Evolutionary conservation across 2,329 filamentous ascomycete species (phyloP).

Genomic region (Endothia cerciana): DNA sequence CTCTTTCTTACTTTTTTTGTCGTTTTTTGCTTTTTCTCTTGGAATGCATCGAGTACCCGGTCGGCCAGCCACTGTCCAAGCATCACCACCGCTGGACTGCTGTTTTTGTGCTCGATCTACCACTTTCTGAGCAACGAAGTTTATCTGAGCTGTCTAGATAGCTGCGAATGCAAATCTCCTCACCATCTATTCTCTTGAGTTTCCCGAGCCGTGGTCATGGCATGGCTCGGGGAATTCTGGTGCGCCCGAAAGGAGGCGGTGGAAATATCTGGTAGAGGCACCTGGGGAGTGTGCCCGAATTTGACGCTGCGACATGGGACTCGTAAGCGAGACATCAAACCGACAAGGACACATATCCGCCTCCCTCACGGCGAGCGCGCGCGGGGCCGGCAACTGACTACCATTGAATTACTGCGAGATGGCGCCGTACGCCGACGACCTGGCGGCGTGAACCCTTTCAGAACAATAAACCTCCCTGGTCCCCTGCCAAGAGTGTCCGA

Average conservation of each 20-base stretch:
- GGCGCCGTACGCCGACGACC: not conserved
- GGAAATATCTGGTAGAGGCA: not conserved
- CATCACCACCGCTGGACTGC: not conserved
- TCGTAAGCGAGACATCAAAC: constrained; percentile 3
- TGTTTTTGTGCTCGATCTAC: not conserved
- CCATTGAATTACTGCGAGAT: not conserved
- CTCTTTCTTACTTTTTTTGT: not conserved
- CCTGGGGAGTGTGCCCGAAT: not conserved
- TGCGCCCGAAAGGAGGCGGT: not conserved
- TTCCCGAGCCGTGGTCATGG: not conserved
- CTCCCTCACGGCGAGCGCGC: not conserved
- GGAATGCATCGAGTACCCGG: not conserved
- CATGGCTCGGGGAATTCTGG: not conserved
- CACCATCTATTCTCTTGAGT: not conserved
- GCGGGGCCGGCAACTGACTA: not conserved
- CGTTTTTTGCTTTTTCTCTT: not conserved
- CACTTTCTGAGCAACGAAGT: not conserved
- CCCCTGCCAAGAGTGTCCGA: not conserved
- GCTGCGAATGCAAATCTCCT: not conserved
- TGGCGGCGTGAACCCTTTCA: not conserved
- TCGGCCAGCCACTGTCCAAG: too few relatives aligned
- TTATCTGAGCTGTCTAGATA: not conserved
- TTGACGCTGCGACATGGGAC: not conserved
- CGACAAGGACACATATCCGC: not conserved
- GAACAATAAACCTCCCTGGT: not conserved